These are phyloP conservation scores for Orbilia blumenaviensis DNA, from an alignment of 2,329 filamentous ascomycete genomes.

Conservation along the genomic window DNA sequence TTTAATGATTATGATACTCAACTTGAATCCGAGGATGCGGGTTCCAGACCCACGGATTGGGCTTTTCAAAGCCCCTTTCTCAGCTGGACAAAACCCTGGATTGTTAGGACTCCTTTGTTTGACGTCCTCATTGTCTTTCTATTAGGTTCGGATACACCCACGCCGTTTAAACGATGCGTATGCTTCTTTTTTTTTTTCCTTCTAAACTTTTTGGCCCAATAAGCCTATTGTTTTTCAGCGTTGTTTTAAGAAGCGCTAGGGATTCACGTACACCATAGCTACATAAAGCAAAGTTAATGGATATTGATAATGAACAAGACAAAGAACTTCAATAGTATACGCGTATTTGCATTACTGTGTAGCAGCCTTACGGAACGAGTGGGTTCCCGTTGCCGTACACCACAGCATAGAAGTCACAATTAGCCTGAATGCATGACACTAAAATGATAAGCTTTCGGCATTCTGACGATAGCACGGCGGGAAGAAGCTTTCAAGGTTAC, in stretches of 20 bases:
- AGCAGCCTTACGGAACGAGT: not conserved
- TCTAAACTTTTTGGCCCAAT: not conserved
- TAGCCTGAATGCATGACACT: slow-evolving; percentile 21
- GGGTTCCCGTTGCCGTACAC: not conserved
- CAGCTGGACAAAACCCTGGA: not conserved
- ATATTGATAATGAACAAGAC: slow-evolving; percentile 39
- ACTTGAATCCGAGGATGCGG: not conserved
- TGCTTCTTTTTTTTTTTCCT: not conserved
- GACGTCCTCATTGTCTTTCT: not conserved
- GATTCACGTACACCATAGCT: slow-evolving; percentile 29
- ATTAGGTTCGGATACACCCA: not conserved
- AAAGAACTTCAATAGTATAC: slow-evolving; percentile 26
- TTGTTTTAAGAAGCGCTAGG: slow-evolving; percentile 2
- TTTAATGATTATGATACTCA: slow-evolving; percentile 52
- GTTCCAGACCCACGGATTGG: not conserved
- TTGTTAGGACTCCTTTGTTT: not conserved
- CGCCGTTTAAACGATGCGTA: slow-evolving; percentile 20
- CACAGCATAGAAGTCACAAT: not conserved
- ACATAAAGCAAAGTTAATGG: slow-evolving; percentile 31
- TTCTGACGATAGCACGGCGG: slow-evolving; percentile 7
- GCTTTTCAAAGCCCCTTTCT: not conserved
- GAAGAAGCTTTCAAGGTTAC: slow-evolving; percentile 5
- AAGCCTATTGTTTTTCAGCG: slow-evolving; percentile 19
- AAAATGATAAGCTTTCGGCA: slow-evolving; percentile 6
- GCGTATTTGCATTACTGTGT: slow-evolving; percentile 3